phyloP scores from a whole-genome alignment of 805 yeast genomes.

The Metschnikowia rubicola region DNA sequence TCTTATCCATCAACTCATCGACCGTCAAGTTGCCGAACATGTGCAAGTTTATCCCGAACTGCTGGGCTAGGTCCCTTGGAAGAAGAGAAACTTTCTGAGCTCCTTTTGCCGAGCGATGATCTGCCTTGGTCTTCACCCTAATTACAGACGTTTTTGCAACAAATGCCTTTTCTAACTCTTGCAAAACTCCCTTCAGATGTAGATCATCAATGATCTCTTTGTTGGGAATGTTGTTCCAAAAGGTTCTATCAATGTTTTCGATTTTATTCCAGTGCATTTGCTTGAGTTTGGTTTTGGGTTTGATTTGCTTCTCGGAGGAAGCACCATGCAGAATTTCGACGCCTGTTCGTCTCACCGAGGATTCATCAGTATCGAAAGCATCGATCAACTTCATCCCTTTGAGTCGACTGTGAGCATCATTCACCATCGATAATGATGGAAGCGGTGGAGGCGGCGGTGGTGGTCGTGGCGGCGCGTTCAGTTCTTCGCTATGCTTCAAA shows the following conservation, averaged over 20 bases:
- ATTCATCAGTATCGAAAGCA: too few relatives aligned
- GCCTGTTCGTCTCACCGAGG: not conserved
- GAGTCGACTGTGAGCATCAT: too few relatives aligned
- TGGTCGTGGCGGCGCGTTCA: constrained; percentile 13
- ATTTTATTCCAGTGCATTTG: constrained; percentile 97
- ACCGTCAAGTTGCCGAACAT: constrained; percentile 52
- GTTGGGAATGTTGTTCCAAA: constrained; percentile 74
- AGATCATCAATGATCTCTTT: constrained; percentile 59
- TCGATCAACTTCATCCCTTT: too few relatives aligned
- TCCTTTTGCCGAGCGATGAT: constrained; percentile 2
- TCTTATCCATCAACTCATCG: constrained; percentile 50
- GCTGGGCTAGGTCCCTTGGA: constrained; percentile 76
- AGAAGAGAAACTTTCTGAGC: constrained; percentile 60
- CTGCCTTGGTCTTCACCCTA: constrained; percentile 30
- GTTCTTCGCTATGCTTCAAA: not conserved
- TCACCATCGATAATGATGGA: not conserved
- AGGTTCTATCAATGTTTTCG: constrained; percentile 77
- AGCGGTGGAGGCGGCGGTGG: constrained; percentile 21
- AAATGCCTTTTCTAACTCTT: constrained; percentile 81
- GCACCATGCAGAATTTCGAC: not conserved
- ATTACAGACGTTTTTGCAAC: constrained; percentile 66
- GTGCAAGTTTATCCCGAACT: constrained; percentile 75
- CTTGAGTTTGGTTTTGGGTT: constrained; percentile 76
- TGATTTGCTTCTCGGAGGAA: constrained; percentile 10
- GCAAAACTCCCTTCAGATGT: constrained; percentile 71